Evolutionary conservation across 768 basidiomycete genomes (phyloP).

Genomic region (Butyriboletus loyo): DNA sequence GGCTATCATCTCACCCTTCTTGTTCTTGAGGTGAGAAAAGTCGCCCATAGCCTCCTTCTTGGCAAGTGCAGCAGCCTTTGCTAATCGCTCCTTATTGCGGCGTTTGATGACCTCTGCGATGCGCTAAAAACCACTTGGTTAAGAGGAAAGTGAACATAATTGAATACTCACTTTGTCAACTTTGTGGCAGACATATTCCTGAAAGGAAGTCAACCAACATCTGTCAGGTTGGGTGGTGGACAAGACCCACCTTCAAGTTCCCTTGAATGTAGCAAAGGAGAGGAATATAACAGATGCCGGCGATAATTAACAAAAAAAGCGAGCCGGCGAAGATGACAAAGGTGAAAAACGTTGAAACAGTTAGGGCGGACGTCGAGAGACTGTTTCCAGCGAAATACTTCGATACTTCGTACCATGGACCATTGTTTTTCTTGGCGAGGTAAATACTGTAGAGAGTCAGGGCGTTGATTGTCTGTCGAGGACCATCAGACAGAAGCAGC

Average conservation of each 20-base stretch:
- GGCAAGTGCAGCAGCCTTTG: constrained; percentile 75
- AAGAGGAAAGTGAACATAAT: constrained; percentile 1
- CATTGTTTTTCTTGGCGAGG: constrained; percentile 48
- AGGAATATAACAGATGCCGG: constrained; percentile 90
- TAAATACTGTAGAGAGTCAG: constrained; percentile 93
- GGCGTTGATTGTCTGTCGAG: constrained; percentile 97
- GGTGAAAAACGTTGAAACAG: constrained; percentile 88
- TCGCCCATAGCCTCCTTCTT: constrained; percentile 92
- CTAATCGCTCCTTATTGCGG: constrained; percentile 81
- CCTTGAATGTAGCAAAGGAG: constrained; percentile 93
- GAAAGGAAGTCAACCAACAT: constrained; percentile 2
- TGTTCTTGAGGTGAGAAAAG: constrained; percentile 88
- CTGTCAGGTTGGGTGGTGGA: not conserved
- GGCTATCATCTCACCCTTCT: constrained; percentile 81
- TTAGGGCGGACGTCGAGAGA: constrained; percentile 77
- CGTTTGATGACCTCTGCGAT: constrained; percentile 92
- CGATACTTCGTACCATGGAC: constrained; percentile 62
- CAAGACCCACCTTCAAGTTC: constrained; percentile 76
- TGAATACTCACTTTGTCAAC: constrained; percentile 78
- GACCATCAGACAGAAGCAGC: constrained; percentile 88
- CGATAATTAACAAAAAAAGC: constrained; percentile 74
- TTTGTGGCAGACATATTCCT: constrained; percentile 99
- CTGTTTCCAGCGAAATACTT: constrained; percentile 80
- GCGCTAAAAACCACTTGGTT: constrained; percentile 49
- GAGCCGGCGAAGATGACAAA: constrained; percentile 85